A percentile compares a stretch with the other conserved stretches of the same genome.
phyloP scores from a whole-genome alignment of 2,329 filamentous ascomycete species.

The Neofusicoccum sp. region DNA sequence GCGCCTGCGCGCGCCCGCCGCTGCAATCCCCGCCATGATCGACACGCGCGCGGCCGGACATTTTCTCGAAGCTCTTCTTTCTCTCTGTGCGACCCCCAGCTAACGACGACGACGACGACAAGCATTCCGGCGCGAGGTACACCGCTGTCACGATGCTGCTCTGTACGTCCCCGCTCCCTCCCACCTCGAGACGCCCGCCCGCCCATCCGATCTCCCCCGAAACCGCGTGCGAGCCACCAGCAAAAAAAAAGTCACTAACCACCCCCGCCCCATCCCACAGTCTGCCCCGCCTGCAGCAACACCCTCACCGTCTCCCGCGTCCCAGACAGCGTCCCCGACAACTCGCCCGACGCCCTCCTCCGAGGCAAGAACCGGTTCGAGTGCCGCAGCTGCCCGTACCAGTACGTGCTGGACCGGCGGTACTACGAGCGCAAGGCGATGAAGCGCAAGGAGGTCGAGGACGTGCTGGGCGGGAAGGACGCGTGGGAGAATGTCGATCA shows the following conservation, averaged over 20 bases:
- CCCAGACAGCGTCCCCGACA: constrained; percentile 40
- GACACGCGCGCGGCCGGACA: neutral
- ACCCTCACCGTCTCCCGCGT: constrained; percentile 69
- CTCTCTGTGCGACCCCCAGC: neutral
- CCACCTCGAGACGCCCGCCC: neutral
- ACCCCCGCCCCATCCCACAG: constrained; percentile 40
- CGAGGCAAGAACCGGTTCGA: constrained; percentile 73
- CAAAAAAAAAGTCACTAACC: neutral
- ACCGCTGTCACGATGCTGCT: constrained; percentile 57
- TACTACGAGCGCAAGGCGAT: constrained; percentile 79
- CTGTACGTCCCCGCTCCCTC: constrained; percentile 48
- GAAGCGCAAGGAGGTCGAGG: constrained; percentile 83
- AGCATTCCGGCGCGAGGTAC: neutral
- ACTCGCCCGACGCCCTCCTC: constrained; percentile 28
- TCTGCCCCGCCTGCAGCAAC: constrained; percentile 83
- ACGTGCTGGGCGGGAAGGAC: constrained; percentile 82
- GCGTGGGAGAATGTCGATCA: constrained; percentile 92
- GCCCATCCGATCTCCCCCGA: neutral
- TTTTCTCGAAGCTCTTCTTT: constrained; percentile 2
- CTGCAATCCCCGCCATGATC: constrained; percentile 14
- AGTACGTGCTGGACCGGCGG: constrained; percentile 74
- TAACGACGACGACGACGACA: no score
- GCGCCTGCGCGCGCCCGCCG: neutral
- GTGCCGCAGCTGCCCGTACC: constrained; percentile 93
- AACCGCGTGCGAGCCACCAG: no score